Evolutionary conservation across 495 filamentous ascomycete species (phyloP).

Genomic region (Penicillium paxilli): DNA sequence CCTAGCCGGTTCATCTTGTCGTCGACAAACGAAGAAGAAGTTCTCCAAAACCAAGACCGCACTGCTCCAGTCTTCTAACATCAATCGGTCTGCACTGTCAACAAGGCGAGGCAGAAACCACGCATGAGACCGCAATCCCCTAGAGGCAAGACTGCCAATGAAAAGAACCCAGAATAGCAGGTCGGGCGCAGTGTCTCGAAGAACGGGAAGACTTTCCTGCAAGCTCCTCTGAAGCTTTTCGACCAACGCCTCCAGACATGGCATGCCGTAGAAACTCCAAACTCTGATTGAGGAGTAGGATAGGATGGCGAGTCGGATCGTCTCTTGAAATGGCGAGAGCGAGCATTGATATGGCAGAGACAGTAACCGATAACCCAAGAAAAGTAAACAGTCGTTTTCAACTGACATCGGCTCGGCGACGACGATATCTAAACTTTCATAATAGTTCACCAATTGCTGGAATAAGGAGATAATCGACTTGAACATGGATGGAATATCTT

Average conservation of each 20-base stretch:
- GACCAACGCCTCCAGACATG: conserved; percentile 6
- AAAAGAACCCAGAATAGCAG: conserved; percentile 15
- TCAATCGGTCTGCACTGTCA: conserved; percentile 6
- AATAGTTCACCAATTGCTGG: conserved; percentile 8
- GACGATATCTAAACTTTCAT: conserved; percentile 7
- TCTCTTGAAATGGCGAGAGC: conserved; percentile 13
- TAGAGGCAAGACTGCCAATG: conserved; percentile 7
- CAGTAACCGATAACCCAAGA: conserved; percentile 11
- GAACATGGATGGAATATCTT: conserved; percentile 8
- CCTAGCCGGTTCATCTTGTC: conserved; percentile 9
- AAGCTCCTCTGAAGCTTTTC: conserved; percentile 10
- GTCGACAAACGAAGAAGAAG: conserved; percentile 16
- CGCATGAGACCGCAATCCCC: conserved; percentile 1
- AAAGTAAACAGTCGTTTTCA: conserved; percentile 18
- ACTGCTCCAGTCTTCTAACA: conserved; percentile 8
- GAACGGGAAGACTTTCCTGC: neutral
- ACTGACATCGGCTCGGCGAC: conserved; percentile 4
- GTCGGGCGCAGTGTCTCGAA: conserved; percentile 8
- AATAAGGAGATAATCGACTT: conserved; percentile 7
- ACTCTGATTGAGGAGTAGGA: conserved; percentile 13
- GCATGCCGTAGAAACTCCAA: conserved; percentile 12
- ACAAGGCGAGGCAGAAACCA: conserved; percentile 12
- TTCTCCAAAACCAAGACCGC: conserved; percentile 8
- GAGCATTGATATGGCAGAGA: conserved; percentile 3
- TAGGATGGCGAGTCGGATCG: conserved; percentile 14